Evolutionary conservation across 495 filamentous ascomycete genomes (phyloP), one percentile per base, ranked within the genome.

Genomic region (Friedmanniomyces endolithicus): DNA sequence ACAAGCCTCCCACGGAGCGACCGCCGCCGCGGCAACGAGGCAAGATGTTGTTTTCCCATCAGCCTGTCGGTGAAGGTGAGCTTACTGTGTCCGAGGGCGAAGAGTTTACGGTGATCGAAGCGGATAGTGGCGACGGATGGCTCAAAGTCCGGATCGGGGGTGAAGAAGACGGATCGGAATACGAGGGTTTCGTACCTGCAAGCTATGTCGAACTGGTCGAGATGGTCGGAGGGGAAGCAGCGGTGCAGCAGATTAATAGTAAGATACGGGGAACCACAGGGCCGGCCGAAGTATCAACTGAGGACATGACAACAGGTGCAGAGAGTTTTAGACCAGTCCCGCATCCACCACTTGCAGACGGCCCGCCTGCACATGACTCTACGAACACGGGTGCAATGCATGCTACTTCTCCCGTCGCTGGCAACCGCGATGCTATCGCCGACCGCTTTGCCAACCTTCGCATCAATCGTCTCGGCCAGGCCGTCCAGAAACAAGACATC

Each of bases 381-480:
- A 22, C 39, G 16, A 14, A 14, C 12, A 41, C 16, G 19, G 3
- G 4, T n/a, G 14, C 39, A 3, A 14, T 14, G 16, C 27, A 3
- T 31, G 27, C 27, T 9, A 31, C 27, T 4, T 3, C 9, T 3
- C 27, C 27, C 12, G 37, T 6, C 37, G 16, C 17, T 19, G 4
- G 3, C 44, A 17, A n/a, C 17, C 24, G 50, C 24, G 50, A 57
- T 12, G 54, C 23, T 17, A 20, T 33, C n/a, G 16, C 43, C 12
- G 22, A 58, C 22, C 55, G 29, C n/a, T 62, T 58, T 34, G 35
- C 43, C n/a, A 39, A 53, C 14, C 17, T 57, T 6, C 46, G 53
- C 33, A 61, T 53, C 31, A 61, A 56, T 29, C 41, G 55, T 24
- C 54, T 67, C 22, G 53, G 44, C 16, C 50, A 58, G n/a, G 62